Conservation (phyloP, 805 yeast species). For the Sugiyamaella mastotermitis region DNA sequence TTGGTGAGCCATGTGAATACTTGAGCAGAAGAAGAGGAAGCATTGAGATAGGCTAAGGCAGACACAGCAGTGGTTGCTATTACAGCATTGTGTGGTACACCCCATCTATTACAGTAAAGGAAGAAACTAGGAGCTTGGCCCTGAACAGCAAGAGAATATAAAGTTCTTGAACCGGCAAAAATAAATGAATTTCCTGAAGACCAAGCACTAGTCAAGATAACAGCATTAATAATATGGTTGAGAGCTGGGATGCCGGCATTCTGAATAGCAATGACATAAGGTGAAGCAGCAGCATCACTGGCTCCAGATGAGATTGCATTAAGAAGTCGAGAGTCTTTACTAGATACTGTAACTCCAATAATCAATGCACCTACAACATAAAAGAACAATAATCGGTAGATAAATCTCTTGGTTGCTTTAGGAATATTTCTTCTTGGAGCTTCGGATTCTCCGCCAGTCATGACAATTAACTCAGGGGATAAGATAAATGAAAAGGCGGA, state of each 20-base stretch:
- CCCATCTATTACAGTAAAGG: constrained; percentile 52
- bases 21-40: constrained; percentile 43
- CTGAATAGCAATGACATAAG: constrained; percentile 53
- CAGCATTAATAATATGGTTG: constrained; percentile 48
- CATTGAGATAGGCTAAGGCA: constrained; percentile 60
- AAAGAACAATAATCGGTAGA: constrained; percentile 62
- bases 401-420: constrained; percentile 67
- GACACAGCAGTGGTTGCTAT: constrained; percentile 58
- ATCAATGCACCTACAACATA: constrained; percentile 63
- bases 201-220: constrained; percentile 50
- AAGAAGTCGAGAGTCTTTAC: constrained; percentile 53
- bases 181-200: constrained; percentile 55
- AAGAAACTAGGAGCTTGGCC: constrained; percentile 64
- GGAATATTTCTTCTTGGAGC: constrained; percentile 75
- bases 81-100: constrained; percentile 72
- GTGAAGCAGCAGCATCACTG: constrained; percentile 63
- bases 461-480: constrained; percentile 72
- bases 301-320: constrained; percentile 44
- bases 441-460: constrained; percentile 79
- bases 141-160: constrained; percentile 49
- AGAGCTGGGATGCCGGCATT: constrained; percentile 48
- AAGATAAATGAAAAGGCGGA: constrained; percentile 77
- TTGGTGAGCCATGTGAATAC: constrained; percentile 64
- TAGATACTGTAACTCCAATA: constrained; percentile 65
- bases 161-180: constrained; percentile 54